Base-by-base conservation (phyloP, 23 red algal genomes). In the Agarophyton chilense region DNA sequence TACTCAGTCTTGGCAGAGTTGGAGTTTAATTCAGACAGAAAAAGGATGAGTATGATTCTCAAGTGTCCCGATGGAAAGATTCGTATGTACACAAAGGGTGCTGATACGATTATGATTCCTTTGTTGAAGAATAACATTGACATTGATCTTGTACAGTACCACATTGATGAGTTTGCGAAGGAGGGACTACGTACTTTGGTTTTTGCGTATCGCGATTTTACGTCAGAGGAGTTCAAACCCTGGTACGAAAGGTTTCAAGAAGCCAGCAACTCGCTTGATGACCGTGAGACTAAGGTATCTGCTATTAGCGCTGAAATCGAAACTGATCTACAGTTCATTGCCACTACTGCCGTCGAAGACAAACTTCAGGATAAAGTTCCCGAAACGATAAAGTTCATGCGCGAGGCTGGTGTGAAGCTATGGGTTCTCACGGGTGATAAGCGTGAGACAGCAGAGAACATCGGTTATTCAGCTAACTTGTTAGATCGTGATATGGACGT, bases 351-450 rank as follows among this genome's bases (percentile, higher is more conserved):
- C 12, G 95, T 98, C 4, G 95, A 98, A 56, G 95, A 98, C 66
- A 89, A 91, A 35, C 72, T 98, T 6, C 90, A 93, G 52, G 82
- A 87, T 17, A 49, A 94, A 19, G 90, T 98, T 52, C 90, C 82
- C 28, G 90, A 93, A 78, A 94, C 95, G 47, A 93, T 98, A 62
- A 90, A 88, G 67, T 98, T 98, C 52, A 73, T 98, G 73, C 84
- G 92, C 12, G 82, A 93, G 58, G 95, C 95, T 32, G 90, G 95
- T 10, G 79, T 98, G 31, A 73, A 73, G n/a, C 70, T 98, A 21
- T 98, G 95, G 95, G 92, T 98, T 76, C 80, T 98, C 2, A 98
- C 95, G 18, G 95, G 95, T 52, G 95, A 98, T 82, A 94, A 94
- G 91, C 79, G 95, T 77, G 90, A 98, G 75, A 98, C 95, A 10